Evolutionary conservation across 768 basidiomycete genomes (phyloP).

Genomic region (Tremella fuciformis): DNA sequence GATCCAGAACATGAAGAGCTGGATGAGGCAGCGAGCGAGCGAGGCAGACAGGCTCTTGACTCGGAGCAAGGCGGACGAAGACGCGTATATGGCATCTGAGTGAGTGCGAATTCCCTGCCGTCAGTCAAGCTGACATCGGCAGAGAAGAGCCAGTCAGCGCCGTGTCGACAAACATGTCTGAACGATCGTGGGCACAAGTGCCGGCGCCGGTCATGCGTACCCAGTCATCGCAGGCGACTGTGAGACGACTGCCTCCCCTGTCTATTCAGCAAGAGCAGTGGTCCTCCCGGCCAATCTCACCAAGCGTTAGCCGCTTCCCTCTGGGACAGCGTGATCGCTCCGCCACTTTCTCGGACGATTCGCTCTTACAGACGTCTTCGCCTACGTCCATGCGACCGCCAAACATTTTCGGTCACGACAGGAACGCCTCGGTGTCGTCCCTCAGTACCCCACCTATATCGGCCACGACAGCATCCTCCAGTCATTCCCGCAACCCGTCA

Average conservation of each 20-base stretch:
- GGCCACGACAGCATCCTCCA: constrained; percentile 29
- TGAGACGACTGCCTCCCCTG: constrained; percentile 7
- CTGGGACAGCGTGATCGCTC: constrained; percentile 17
- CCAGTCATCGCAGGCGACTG: constrained; percentile 30
- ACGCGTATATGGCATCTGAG: constrained; percentile 26
- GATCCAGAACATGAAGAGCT: constrained; percentile 68
- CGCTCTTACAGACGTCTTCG: constrained; percentile 12
- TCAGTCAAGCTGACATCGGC: constrained; percentile 4
- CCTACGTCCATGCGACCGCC: constrained; percentile 11
- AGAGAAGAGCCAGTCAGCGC: constrained; percentile 29
- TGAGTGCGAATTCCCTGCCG: constrained; percentile 11
- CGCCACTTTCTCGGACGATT: constrained; percentile 25
- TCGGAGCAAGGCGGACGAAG: constrained; percentile 20
- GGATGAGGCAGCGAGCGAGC: constrained; percentile 61
- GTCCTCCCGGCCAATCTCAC: constrained; percentile 1
- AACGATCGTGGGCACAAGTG: constrained; percentile 16
- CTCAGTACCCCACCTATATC: constrained; percentile 24
- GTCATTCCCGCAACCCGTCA: constrained; percentile 60
- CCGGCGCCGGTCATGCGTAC: constrained; percentile 13
- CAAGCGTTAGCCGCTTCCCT: background rate
- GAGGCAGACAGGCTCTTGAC: constrained; percentile 35
- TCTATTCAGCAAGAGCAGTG: background rate
- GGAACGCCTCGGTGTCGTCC: constrained; percentile 25
- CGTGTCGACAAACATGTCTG: constrained; percentile 9
- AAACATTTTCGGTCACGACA: constrained; percentile 14